phyloP scores from a whole-genome alignment of 2,329 filamentous ascomycete genomes.

The Monosporascus ibericus region DNA sequence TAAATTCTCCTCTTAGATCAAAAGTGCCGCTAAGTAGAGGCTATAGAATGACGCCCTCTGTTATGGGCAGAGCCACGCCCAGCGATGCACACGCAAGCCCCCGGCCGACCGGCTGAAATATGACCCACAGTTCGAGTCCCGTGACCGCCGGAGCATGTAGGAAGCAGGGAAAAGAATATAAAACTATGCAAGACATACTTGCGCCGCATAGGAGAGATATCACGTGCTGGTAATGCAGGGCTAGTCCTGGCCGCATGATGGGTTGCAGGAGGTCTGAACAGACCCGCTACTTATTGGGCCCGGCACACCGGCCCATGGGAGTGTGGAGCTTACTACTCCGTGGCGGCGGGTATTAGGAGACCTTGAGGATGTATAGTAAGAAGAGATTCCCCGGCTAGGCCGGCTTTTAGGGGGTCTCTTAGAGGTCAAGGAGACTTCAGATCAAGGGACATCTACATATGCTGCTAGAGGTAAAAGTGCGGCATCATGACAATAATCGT shows the following conservation, averaged over 20 bases:
- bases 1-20: too few relatives aligned
- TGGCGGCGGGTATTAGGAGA: too few relatives aligned
- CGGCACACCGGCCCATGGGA: neutral
- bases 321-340: too few relatives aligned
- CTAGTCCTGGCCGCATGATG: slow-evolving; percentile 5
- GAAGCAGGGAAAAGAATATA: neutral
- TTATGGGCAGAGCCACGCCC: neutral
- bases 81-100: neutral
- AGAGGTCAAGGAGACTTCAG: too few relatives aligned
- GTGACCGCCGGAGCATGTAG: neutral
- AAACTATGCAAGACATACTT: slow-evolving; percentile 19
- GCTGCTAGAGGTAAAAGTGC: too few relatives aligned
- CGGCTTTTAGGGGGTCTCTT: too few relatives aligned
- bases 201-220: slow-evolving; percentile 11
- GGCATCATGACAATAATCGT: too few relatives aligned
- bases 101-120: neutral
- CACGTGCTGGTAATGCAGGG: slow-evolving; percentile 10
- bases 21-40: too few relatives aligned
- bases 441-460: too few relatives aligned
- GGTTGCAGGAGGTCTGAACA: slow-evolving; percentile 2
- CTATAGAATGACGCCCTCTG: too few relatives aligned
- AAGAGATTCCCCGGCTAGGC: too few relatives aligned
- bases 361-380: too few relatives aligned
- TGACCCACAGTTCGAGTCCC: neutral
- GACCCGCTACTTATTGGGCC: neutral